These are phyloP conservation scores for Pestalotiopsis sp. DNA, from an alignment of 2,329 filamentous ascomycete species.

Conservation along the genomic window DNA sequence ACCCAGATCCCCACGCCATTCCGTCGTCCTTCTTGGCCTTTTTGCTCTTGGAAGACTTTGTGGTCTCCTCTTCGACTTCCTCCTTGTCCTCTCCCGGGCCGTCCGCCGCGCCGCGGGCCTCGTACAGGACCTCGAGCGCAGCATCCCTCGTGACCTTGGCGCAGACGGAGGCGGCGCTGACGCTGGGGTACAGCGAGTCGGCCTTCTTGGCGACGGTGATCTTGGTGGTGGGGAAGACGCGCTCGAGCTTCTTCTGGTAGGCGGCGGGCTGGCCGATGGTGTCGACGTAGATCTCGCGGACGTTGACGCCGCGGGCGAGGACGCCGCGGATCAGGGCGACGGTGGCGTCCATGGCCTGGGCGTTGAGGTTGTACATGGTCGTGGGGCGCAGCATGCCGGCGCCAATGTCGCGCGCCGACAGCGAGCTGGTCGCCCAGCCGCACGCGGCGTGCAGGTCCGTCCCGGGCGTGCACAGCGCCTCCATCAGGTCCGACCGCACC, in stretches of 20 bases:
- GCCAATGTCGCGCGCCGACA: conserved; percentile 83
- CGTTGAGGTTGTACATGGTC: conserved; percentile 84
- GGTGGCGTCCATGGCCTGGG: conserved; percentile 92
- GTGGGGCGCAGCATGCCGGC: conserved; percentile 74
- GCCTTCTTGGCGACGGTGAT: conserved; percentile 89
- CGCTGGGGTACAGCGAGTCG: conserved; percentile 88
- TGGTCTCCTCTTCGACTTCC: conserved; percentile 22
- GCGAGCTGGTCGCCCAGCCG: conserved; percentile 81
- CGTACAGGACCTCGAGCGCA: conserved; percentile 79
- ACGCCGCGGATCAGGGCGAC: conserved; percentile 80
- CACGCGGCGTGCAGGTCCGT: conserved; percentile 52
- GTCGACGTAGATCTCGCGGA: conserved; percentile 91
- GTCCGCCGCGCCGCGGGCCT: conserved; percentile 44
- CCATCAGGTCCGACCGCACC: conserved; percentile 74
- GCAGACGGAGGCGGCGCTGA: conserved; percentile 90
- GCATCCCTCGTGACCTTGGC: conserved; percentile 96
- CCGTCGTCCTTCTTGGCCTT: conserved; percentile 25
- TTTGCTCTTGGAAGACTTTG: conserved; percentile 45
- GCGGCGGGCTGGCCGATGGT: conserved; percentile 82
- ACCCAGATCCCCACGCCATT: conserved; percentile 83
- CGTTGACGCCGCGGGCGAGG: conserved; percentile 75
- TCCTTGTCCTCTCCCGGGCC: conserved; percentile 21
- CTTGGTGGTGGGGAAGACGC: conserved; percentile 76
- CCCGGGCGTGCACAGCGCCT: conserved; percentile 67
- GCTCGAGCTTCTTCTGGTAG: conserved; percentile 84